Evolutionary conservation across 768 basidiomycete genomes (phyloP), one percentile per base, ranked within the genome.

Genomic region (Leccinum obscurum): DNA sequence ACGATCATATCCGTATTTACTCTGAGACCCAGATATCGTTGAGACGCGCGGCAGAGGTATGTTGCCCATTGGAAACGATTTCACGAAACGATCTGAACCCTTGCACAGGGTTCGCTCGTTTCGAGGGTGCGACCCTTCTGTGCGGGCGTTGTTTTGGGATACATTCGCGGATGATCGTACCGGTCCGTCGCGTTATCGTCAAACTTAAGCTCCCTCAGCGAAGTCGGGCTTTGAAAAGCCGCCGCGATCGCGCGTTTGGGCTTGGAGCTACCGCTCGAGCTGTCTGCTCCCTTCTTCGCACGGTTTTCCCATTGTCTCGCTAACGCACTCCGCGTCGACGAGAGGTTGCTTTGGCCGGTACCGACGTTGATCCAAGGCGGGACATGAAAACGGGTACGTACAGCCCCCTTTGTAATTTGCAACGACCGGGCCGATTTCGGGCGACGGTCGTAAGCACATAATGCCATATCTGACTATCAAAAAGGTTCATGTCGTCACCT

Each of bases 1-100:
- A 59, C 57, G 63, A 60, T 62, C 61, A 46, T 46, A 46, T 46
- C 44, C 20, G 10, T 54, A 35, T 46, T 20, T n/a, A 39, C 34
- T 34, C 28, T 13, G 13, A 34, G 34, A 35, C 14, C 17, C 34
- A 46, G 30, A 44, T 52, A 62, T 32, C 60, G 52, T 54, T 20
- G 2, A 30, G 24, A 46, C 34, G 22, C 15, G 52, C 48, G 28
- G 24, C 20, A 46, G 28, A 52, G 6, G 56, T 34, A 54, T 44
- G 46, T 46, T 46, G 22, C n/a, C 10, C 20, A 32, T 6, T 54
- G 35, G 20, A 55, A 32, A 30, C 10, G 14, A 20, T 35, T 44
- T 20, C 6, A 28, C 58, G 11, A 50, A 50, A 50, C 49, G 6
- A 22, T n/a, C 26, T n/a, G 49, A 26, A 26, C 15, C 22, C 22